phyloP scores from a whole-genome alignment of 73 alveolate species.

The Blepharisma stoltei region DNA sequence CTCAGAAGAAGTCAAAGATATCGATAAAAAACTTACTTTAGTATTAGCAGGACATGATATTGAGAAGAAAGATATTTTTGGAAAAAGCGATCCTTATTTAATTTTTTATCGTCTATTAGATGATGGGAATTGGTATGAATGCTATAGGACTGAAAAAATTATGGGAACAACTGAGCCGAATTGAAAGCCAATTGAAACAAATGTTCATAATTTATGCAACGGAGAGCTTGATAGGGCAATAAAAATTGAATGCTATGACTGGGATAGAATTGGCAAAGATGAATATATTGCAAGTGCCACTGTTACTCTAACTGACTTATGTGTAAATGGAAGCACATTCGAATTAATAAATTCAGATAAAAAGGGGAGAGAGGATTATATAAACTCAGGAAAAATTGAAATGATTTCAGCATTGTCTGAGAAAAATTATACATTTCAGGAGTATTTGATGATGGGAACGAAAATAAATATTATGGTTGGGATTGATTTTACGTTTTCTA shows the following conservation, averaged over 20 bases:
- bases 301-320: background rate
- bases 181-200: background rate
- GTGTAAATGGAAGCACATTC: background rate
- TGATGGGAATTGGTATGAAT: background rate
- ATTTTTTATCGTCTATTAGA: background rate
- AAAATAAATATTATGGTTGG: conserved; percentile 76
- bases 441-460: conserved; percentile 85
- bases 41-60: background rate
- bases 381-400: background rate
- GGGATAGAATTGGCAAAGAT: background rate
- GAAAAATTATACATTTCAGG: conserved; percentile 68
- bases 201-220: background rate
- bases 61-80: conserved; percentile 2
- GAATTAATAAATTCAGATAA: background rate
- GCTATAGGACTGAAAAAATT: background rate
- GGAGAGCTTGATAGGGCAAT: background rate
- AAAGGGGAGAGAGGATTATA: background rate
- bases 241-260: conserved; percentile 17
- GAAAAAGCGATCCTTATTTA: conserved; percentile 4
- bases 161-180: background rate
- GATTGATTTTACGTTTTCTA: conserved; percentile 86
- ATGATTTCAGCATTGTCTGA: background rate
- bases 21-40: background rate
- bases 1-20: too few species aligned
- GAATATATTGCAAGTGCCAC: background rate